Base-by-base conservation (phyloP, 2,329 filamentous ascomycete species). In the Cladosporium sp. region DNA sequence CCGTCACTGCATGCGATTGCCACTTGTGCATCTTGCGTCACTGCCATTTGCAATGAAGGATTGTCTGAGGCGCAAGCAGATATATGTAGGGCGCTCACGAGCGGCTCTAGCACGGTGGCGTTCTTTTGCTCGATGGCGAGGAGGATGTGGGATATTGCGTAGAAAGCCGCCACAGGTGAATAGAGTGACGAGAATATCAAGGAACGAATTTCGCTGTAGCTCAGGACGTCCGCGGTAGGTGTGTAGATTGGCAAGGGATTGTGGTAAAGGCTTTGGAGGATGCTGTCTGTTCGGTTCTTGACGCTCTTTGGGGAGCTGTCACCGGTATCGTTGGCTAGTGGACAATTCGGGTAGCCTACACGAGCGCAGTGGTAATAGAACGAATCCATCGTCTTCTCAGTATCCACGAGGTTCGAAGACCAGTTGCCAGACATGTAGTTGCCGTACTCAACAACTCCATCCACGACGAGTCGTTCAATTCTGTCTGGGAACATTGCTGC, bases 281-380 rank as follows among this genome's bases (percentile, higher is more conserved):
- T 69, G 36, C 51, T 59, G 15, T 62, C 32, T 7, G 64, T 56
- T 9, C 63, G 62, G 7, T 61, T 43, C 39, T 68, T 61, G 43
- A 76, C 67, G 27, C 67, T 68, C 42, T 57, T 54, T 1, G 63
- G 51, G 8, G 59, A 64, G 16, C 63, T 65, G 7, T 57, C 61
- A 4, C 51, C 52, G 16, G 45, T 53, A 3, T 51, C 49, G 15
- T 66, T 67, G 1, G 69, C 62, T 1, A 74, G 59, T 3, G 66
- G 59, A 52, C 75, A 78, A 5, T 40, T 32, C 0, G 63, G 59
- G 4, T 69, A 67, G 0, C 74, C 74, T 2, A 66, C 65, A 30
- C 63, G 56, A 20, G 70, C 63, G 50, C 75, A 78, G 43, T 68
- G 69, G 3, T 65, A 68, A 59, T 73, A 76, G 59, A 77, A 74